Conservation (phyloP, 768 basidiomycete species). For the Psilocybe subaeruginosa region DNA sequence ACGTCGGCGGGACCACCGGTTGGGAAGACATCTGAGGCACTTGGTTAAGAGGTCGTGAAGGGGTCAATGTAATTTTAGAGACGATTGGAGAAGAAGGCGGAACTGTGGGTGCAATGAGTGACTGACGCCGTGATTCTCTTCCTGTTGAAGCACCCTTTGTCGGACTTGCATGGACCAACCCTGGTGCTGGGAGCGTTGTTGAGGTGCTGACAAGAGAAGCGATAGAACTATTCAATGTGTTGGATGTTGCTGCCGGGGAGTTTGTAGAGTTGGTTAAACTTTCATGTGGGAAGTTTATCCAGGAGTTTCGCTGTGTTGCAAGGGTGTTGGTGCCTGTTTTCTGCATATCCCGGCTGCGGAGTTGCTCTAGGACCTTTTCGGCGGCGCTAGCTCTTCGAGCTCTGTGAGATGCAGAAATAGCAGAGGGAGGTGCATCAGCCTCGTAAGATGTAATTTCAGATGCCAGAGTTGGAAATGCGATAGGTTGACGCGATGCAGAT, state of each 20-base stretch:
- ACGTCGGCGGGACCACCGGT: conserved; percentile 54
- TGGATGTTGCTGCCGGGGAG: conserved; percentile 14
- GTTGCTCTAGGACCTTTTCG: conserved; percentile 68
- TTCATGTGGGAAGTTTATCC: conserved; percentile 45
- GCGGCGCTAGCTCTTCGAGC: conserved; percentile 66
- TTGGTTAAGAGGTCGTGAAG: conserved; percentile 44
- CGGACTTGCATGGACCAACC: conserved; percentile 24
- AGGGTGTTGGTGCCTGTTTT: conserved; percentile 35
- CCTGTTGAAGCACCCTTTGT: conserved; percentile 19
- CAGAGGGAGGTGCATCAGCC: conserved; percentile 14
- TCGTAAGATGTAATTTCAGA: conserved; percentile 21
- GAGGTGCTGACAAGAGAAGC: conserved; percentile 2
- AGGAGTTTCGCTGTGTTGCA: conserved; percentile 46
- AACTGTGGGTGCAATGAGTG: conserved; percentile 35
- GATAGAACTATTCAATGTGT: background rate
- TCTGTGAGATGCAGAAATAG: conserved; percentile 38
- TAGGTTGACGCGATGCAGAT: conserved; percentile 23
- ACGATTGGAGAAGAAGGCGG: conserved; percentile 46
- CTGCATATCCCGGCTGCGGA: conserved; percentile 59
- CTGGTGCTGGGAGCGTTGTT: conserved; percentile 5
- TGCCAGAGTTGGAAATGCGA: conserved; percentile 15
- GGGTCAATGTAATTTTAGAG: conserved; percentile 35
- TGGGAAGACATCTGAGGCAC: conserved; percentile 27
- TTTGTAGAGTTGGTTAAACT: conserved; percentile 15
- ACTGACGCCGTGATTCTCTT: conserved; percentile 42